Percentiles rank a stretch among this genome's conserved stretches.
phyloP scores from a whole-genome alignment of 768 basidiomycete species.

The Russula virescens region DNA sequence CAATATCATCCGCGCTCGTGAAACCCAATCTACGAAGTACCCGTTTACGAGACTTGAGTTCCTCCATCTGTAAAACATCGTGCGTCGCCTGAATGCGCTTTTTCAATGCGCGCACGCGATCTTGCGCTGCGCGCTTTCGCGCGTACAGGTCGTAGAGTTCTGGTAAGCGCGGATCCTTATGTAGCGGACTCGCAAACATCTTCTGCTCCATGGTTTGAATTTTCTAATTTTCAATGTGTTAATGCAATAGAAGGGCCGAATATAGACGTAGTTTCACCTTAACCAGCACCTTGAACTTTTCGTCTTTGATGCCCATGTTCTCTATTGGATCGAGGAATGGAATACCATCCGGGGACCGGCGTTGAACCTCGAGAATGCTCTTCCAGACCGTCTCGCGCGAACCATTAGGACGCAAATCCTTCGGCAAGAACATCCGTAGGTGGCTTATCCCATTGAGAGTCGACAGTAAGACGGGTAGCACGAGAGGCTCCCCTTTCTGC shows the following conservation, averaged over 20 bases:
- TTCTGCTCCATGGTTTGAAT: constrained; percentile 85
- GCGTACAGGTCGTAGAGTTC: constrained; percentile 77
- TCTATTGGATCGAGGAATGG: constrained; percentile 83
- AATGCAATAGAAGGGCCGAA: not conserved
- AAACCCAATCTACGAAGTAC: constrained; percentile 90
- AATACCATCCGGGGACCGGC: constrained; percentile 84
- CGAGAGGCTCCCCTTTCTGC: constrained; percentile 74
- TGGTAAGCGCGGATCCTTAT: constrained; percentile 72
- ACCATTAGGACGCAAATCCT: constrained; percentile 73
- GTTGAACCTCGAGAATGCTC: constrained; percentile 85
- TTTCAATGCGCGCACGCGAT: constrained; percentile 69
- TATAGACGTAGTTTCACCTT: constrained; percentile 44
- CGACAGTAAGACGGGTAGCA: constrained; percentile 83
- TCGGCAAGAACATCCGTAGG: constrained; percentile 82
- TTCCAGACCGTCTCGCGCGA: constrained; percentile 85
- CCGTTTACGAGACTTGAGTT: constrained; percentile 92
- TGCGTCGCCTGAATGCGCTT: constrained; percentile 85
- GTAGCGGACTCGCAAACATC: constrained; percentile 72
- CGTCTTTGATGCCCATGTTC: constrained; percentile 95
- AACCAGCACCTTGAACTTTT: constrained; percentile 82
- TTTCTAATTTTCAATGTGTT: constrained; percentile 51
- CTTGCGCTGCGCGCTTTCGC: constrained; percentile 64
- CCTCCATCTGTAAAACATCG: constrained; percentile 91
- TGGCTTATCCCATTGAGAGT: constrained; percentile 84
- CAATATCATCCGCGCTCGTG: constrained; percentile 83